Percentiles rank a stretch among this genome's conserved stretches.
phyloP scores from a whole-genome alignment of 768 basidiomycete species.

The Clavaria fumosa region DNA sequence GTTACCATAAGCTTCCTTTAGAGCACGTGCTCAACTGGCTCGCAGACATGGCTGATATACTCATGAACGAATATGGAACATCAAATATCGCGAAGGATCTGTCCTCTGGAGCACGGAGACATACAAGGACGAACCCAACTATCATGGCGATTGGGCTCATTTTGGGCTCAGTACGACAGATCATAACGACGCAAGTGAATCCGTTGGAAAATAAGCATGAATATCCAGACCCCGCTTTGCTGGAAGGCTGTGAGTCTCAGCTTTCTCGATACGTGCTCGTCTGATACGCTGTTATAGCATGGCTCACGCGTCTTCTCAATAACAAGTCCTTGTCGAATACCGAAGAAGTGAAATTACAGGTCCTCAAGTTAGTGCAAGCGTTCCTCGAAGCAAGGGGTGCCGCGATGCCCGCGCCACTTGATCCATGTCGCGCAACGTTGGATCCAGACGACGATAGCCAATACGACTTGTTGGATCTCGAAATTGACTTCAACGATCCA shows the following conservation, averaged over 20 bases:
- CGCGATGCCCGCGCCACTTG: conserved; percentile 32
- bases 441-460: conserved; percentile 43
- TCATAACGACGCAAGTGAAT: conserved; percentile 27
- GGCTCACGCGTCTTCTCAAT: conserved; percentile 4
- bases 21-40: conserved; percentile 48
- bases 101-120: conserved; percentile 38
- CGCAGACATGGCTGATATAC: conserved; percentile 34
- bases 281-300: conserved; percentile 3
- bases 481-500: conserved; percentile 48
- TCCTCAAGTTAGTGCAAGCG: conserved; percentile 40
- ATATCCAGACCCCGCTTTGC: conserved; percentile 50
- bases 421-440: conserved; percentile 11
- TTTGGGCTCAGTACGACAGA: conserved; percentile 39
- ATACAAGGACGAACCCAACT: conserved; percentile 29
- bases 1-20: conserved; percentile 35
- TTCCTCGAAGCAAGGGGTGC: conserved; percentile 43
- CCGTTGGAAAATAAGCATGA: conserved; percentile 9
- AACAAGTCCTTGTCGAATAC: too few species aligned
- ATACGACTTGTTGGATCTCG: conserved; percentile 43
- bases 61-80: conserved; percentile 41
- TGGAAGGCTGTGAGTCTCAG: conserved; percentile 34
- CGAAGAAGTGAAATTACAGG: too few species aligned
- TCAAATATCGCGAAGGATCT: conserved; percentile 25
- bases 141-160: conserved; percentile 30
- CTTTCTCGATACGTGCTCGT: too few species aligned